Percentiles rank a stretch among this genome's conserved stretches.
Conservation (phyloP, 257 asterid species). For the Perilla frutescens region DNA sequence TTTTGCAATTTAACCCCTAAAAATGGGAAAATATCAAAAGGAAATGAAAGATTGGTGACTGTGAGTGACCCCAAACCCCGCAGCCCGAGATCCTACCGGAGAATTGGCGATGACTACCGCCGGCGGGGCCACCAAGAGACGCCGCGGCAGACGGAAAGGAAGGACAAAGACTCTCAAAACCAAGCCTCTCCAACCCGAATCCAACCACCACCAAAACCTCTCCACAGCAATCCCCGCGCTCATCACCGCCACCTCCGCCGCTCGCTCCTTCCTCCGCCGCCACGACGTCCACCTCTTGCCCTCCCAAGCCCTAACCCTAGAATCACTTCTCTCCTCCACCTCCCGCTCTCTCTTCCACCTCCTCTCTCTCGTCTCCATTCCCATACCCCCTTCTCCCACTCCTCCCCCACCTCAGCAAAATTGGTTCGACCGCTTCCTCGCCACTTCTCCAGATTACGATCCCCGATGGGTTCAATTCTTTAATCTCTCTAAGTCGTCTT, state of each 20-base stretch:
- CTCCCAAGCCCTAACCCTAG: constrained; percentile 72
- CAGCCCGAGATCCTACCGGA: constrained; percentile 2
- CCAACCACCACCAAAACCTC: constrained; percentile 39
- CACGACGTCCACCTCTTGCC: constrained; percentile 81
- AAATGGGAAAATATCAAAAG: neutral
- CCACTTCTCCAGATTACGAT: constrained; percentile 60
- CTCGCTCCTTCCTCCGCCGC: constrained; percentile 69
- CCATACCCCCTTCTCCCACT: constrained; percentile 40
- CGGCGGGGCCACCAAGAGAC: constrained; percentile 46
- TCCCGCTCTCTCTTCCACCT: constrained; percentile 62
- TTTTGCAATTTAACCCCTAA: neutral
- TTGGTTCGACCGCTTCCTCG: constrained; percentile 69
- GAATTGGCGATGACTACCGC: constrained; percentile 50
- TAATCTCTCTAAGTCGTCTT: constrained; percentile 70
- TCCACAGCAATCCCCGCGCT: constrained; percentile 64
- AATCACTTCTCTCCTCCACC: constrained; percentile 75
- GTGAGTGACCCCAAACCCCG: neutral
- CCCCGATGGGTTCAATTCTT: constrained; percentile 76
- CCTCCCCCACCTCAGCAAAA: constrained; percentile 40
- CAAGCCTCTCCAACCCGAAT: constrained; percentile 33
- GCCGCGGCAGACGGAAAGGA: constrained; percentile 43
- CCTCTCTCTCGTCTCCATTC: constrained; percentile 56
- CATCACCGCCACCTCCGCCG: constrained; percentile 70
- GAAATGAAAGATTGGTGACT: neutral
- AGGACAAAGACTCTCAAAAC: constrained; percentile 39